Percentiles rank a stretch among this genome's conserved stretches.
Conservation (phyloP, 1,284 basidiomycete genomes). For the Ceratobasidium sp. region DNA sequence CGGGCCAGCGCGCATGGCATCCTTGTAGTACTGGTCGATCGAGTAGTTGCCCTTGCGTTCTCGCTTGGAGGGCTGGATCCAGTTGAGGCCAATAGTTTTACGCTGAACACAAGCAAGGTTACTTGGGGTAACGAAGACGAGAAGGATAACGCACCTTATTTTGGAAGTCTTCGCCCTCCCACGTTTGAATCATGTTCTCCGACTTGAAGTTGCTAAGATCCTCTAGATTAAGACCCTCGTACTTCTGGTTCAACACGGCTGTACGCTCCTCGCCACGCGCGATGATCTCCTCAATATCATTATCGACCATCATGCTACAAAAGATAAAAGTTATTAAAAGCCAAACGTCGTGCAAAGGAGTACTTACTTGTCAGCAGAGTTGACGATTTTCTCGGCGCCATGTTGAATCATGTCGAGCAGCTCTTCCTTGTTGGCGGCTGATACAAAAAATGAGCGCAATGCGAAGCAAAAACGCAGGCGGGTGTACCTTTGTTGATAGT, state of each 20-base stretch:
- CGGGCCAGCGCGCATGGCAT: constrained; percentile 85
- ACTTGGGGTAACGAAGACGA: constrained; percentile 40
- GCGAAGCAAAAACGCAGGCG: background rate
- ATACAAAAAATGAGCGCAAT: constrained; percentile 2
- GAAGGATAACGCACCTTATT: constrained; percentile 67
- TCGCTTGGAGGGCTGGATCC: constrained; percentile 94
- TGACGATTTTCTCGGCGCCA: constrained; percentile 98
- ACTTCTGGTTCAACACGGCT: constrained; percentile 90
- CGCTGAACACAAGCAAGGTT: constrained; percentile 61
- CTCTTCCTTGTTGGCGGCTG: constrained; percentile 95
- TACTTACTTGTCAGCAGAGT: constrained; percentile 74
- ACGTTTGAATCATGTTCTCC: constrained; percentile 88
- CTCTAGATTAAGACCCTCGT: constrained; percentile 93
- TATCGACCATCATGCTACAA: constrained; percentile 82
- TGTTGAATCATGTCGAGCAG: constrained; percentile 98
- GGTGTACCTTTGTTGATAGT: constrained; percentile 70
- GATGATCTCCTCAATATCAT: constrained; percentile 97
- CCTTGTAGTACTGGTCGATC: constrained; percentile 94
- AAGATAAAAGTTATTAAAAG: background rate
- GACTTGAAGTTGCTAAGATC: constrained; percentile 98
- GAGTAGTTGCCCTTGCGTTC: constrained; percentile 97
- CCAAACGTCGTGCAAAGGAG: background rate
- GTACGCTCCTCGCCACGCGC: constrained; percentile 93
- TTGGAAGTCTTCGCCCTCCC: constrained; percentile 97
- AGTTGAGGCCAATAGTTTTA: constrained; percentile 81